phyloP scores from a whole-genome alignment of 2,329 filamentous ascomycete species.

The Colletotrichum graminicola region DNA sequence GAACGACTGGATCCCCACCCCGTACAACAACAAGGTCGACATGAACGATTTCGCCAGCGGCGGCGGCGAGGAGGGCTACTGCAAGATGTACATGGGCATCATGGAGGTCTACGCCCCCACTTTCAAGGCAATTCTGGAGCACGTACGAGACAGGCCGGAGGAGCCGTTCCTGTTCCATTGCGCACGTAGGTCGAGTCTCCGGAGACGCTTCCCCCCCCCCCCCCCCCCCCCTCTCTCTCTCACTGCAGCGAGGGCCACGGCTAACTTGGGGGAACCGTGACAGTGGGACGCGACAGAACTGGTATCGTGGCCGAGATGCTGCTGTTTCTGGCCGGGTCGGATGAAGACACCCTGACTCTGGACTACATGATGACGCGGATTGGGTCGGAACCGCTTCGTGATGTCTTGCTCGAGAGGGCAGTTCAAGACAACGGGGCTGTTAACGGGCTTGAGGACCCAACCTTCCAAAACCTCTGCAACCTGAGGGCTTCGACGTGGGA shows the following conservation, averaged over 20 bases:
- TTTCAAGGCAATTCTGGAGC: background rate
- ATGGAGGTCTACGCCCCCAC: background rate
- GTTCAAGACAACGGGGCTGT: background rate
- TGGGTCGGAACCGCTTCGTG: background rate
- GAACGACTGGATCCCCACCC: background rate
- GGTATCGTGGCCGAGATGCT: background rate
- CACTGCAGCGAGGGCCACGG: background rate
- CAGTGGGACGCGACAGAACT: background rate
- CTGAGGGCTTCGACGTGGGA: background rate
- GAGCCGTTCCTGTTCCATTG: background rate
- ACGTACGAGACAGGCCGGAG: background rate
- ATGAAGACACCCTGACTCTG: background rate
- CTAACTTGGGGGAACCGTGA: background rate
- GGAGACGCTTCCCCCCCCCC: too few species aligned
- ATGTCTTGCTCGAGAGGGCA: background rate
- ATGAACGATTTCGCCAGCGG: background rate
- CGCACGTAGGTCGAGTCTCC: background rate
- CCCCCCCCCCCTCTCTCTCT: too few species aligned
- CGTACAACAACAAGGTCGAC: background rate
- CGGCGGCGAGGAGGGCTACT: background rate
- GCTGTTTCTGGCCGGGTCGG: background rate
- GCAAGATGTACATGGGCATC: background rate
- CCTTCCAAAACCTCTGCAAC: background rate
- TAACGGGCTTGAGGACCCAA: background rate
- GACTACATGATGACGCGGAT: constrained; percentile 1